Evolutionary conservation across 192 early-diverging fungal genomes (phyloP).

Genomic region (Podila verticillata): DNA sequence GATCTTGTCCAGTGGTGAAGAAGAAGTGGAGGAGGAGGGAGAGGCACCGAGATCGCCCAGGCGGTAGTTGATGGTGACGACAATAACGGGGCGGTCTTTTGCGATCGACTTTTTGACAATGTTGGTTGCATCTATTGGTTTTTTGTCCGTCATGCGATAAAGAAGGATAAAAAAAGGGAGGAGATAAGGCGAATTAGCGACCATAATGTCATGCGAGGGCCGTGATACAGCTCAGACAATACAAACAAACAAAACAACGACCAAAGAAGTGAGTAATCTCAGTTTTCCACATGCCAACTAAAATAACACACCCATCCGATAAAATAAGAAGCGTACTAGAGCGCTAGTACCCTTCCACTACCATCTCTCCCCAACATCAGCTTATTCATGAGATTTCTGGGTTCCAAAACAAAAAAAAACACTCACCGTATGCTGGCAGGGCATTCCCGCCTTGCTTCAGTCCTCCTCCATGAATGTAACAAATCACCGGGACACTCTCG

Average conservation of each 20-base stretch:
- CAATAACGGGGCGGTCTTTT: slow-evolving; percentile 41
- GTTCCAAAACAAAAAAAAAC: not conserved
- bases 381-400: not conserved
- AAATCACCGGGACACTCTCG: slow-evolving; percentile 33
- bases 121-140: slow-evolving; percentile 45
- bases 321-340: too few species aligned
- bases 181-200: too few species aligned
- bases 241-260: too few species aligned
- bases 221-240: not conserved
- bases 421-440: slow-evolving; percentile 38
- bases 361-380: too few species aligned
- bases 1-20: not conserved
- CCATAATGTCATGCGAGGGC: not conserved
- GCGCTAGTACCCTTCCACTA: too few species aligned
- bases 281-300: too few species aligned
- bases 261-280: too few species aligned
- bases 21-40: not conserved
- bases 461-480: slow-evolving; percentile 44
- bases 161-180: too few species aligned
- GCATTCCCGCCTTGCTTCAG: slow-evolving; percentile 36
- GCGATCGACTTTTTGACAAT: slow-evolving; percentile 46
- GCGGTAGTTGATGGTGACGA: slow-evolving; percentile 64
- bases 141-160: too few species aligned
- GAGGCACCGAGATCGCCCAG: slow-evolving; percentile 19
- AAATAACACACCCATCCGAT: too few species aligned